Percentiles rank a stretch among this genome's conserved stretches.
phyloP scores from a whole-genome alignment of 2,329 filamentous ascomycete species.

The Exophiala alcalophila region DNA sequence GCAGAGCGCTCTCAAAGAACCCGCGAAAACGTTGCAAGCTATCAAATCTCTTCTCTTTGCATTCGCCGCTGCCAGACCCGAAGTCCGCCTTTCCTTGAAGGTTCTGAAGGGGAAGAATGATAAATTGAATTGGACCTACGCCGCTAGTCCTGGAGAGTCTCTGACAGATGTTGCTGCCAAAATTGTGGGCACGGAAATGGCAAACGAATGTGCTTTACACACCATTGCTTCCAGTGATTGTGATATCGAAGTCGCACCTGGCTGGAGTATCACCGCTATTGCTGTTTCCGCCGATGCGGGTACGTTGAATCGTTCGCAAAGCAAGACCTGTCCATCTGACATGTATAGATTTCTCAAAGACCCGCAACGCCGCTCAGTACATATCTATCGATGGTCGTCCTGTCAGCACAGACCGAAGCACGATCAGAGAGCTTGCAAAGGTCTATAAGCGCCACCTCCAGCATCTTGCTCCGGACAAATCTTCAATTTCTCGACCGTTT shows the following conservation, averaged over 20 bases:
- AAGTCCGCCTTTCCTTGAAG: conserved; percentile 55
- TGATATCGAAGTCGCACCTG: conserved; percentile 19
- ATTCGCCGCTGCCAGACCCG: conserved; percentile 59
- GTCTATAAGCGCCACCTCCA: conserved; percentile 52
- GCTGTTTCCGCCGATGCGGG: conserved; percentile 40
- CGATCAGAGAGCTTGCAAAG: conserved; percentile 53
- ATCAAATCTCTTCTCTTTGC: conserved; percentile 55
- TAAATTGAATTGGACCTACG: conserved; percentile 60
- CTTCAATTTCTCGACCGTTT: conserved; percentile 50
- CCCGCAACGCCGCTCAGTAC: conserved; percentile 45
- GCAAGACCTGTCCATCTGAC: conserved; percentile 30
- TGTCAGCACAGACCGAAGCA: conserved; percentile 49
- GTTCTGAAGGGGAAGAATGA: conserved; percentile 60
- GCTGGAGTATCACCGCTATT: conserved; percentile 48
- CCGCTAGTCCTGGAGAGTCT: conserved; percentile 45
- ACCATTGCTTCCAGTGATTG: conserved; percentile 33
- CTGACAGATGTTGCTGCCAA: conserved; percentile 56
- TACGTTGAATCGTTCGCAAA: neutral
- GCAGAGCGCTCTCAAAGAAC: conserved; percentile 53
- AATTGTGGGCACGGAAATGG: conserved; percentile 53
- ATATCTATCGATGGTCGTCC: conserved; percentile 58
- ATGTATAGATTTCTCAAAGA: conserved; percentile 37
- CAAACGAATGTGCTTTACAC: conserved; percentile 46
- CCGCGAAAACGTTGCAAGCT: conserved; percentile 49
- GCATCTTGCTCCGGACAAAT: conserved; percentile 21